These are phyloP conservation scores for Dimocarpus longan DNA, from an alignment of 345 rosid species.

Conservation along the genomic window DNA sequence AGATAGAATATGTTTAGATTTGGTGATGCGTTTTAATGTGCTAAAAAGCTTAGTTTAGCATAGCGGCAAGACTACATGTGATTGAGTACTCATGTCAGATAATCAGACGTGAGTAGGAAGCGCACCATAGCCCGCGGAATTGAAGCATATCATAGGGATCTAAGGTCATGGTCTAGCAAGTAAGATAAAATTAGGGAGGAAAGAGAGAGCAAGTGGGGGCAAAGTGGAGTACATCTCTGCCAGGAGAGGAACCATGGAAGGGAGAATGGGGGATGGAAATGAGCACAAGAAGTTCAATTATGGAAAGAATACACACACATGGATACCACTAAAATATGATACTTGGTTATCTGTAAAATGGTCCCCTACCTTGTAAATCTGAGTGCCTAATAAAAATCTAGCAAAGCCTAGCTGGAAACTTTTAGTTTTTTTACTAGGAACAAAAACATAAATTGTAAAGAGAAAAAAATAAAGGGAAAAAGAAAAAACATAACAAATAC, in stretches of 20 bases:
- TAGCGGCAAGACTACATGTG: not conserved
- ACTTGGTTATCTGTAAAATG: conserved; percentile 43
- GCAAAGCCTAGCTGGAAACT: conserved; percentile 44
- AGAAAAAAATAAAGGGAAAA: not conserved
- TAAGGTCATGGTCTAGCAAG: conserved; percentile 18
- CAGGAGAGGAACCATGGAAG: conserved; percentile 30
- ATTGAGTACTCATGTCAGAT: not conserved
- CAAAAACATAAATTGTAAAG: not conserved
- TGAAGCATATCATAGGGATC: conserved; percentile 11
- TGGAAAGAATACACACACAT: conserved; percentile 36
- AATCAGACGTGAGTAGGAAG: not conserved
- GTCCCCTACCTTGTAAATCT: conserved; percentile 40
- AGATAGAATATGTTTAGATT: conserved; percentile 15
- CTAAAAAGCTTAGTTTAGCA: conserved; percentile 17
- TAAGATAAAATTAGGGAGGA: conserved; percentile 16
- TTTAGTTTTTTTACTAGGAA: conserved; percentile 8
- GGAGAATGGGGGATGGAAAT: conserved; percentile 11
- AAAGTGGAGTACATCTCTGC: conserved; percentile 27
- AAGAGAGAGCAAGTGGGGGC: conserved; percentile 34
- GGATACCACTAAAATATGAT: conserved; percentile 38
- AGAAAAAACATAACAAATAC: not conserved
- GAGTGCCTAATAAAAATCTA: conserved; percentile 39
- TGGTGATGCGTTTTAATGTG: conserved; percentile 4
- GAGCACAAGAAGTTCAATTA: conserved; percentile 35
- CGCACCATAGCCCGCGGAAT: not conserved